Conservation (phyloP, 768 basidiomycete species). For the Suillus cothurnatus region DNA sequence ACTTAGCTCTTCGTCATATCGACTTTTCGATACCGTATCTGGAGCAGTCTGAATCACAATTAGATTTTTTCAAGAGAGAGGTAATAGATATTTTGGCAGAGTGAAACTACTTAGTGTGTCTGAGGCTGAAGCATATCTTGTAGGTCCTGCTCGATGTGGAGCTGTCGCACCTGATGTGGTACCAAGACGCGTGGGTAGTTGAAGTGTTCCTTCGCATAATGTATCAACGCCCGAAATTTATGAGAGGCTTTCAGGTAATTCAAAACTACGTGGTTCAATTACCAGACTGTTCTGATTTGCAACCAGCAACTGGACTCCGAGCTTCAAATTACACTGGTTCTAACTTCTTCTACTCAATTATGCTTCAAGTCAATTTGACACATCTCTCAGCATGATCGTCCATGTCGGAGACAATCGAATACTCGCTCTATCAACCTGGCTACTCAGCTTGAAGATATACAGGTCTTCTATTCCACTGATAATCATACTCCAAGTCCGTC, state of each 20-base stretch:
- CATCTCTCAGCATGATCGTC: neutral
- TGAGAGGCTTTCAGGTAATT: neutral
- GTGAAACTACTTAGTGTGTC: neutral
- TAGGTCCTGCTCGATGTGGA: neutral
- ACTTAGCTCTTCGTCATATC: neutral
- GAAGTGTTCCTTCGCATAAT: neutral
- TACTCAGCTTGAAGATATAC: too few species aligned
- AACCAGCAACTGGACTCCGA: neutral
- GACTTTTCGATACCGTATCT: slow-evolving; percentile 1
- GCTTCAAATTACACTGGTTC: neutral
- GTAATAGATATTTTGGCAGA: neutral
- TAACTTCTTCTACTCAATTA: neutral
- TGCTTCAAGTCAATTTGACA: neutral
- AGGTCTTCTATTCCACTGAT: too few species aligned
- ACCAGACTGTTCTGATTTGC: neutral
- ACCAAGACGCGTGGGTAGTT: neutral
- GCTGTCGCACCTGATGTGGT: neutral
- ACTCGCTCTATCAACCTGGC: neutral
- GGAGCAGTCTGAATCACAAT: neutral
- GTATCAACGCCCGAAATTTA: neutral
- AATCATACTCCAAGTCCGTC: neutral
- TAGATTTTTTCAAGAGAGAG: slow-evolving; percentile 3
- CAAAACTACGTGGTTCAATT: neutral
- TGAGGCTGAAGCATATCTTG: neutral
- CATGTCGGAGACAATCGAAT: neutral